These are phyloP conservation scores for Claviceps quebecensis DNA, from an alignment of 2,329 filamentous ascomycete genomes.

Conservation along the genomic window DNA sequence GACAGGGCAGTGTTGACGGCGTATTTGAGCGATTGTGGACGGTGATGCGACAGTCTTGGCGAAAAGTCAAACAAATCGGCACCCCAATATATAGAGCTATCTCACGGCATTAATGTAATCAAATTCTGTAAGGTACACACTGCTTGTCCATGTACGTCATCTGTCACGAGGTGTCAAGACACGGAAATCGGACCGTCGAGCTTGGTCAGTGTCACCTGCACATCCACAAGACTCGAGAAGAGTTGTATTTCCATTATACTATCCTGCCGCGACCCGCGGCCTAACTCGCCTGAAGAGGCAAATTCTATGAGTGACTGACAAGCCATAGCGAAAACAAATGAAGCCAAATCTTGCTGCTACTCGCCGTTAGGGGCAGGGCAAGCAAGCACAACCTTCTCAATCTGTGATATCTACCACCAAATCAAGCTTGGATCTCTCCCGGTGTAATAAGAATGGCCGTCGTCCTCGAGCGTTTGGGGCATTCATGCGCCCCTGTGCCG, in stretches of 20 bases:
- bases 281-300: constrained; percentile 16
- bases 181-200: not conserved
- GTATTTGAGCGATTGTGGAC: too few species aligned
- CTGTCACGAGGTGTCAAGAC: not conserved
- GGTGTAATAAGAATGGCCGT: constrained; percentile 15
- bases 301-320: constrained; percentile 21
- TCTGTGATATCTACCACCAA: constrained; percentile 4
- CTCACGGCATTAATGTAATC: too few species aligned
- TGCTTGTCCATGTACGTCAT: not conserved
- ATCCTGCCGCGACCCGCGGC: constrained; percentile 21
- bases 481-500: constrained; percentile 19
- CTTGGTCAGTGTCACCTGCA: not conserved
- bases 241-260: constrained; percentile 4
- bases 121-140: too few species aligned
- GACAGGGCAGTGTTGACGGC: too few species aligned
- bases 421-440: constrained; percentile 13
- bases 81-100: too few species aligned
- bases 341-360: constrained; percentile 1
- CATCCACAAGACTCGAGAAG: not conserved
- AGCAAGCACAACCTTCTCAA: not conserved
- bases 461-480: constrained; percentile 13
- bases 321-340: constrained; percentile 15
- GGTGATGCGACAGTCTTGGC: too few species aligned
- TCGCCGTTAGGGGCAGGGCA: constrained; percentile 3
- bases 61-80: too few species aligned